A percentile compares a stretch with the other conserved stretches of the same genome.
phyloP scores from a whole-genome alignment of 2,329 filamentous ascomycete genomes.

The Botrytis medusae region DNA sequence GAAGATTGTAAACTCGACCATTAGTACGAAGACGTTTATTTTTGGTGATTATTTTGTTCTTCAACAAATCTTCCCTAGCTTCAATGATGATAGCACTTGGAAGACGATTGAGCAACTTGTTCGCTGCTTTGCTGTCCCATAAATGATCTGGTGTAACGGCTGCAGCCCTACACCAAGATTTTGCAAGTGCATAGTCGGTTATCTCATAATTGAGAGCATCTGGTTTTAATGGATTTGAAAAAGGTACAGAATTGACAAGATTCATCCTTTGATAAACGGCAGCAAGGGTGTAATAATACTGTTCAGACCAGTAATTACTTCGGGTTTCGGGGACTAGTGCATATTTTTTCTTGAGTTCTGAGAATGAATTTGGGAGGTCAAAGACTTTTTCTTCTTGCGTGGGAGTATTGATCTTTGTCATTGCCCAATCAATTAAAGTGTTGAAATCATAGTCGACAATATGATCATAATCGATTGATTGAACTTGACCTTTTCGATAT shows the following conservation, averaged over 20 bases:
- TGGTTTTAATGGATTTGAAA: slow-evolving; percentile 41
- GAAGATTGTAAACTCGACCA: slow-evolving; percentile 54
- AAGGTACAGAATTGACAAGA: slow-evolving; percentile 46
- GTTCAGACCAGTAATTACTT: slow-evolving; percentile 37
- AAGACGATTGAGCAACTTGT: slow-evolving; percentile 46
- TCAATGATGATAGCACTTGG: slow-evolving; percentile 24
- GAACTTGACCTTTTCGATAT: slow-evolving; percentile 62
- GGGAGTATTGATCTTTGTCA: slow-evolving; percentile 42
- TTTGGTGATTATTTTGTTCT: slow-evolving; percentile 49
- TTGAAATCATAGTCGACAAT: slow-evolving; percentile 68
- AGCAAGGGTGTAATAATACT: slow-evolving; percentile 49
- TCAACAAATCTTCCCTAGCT: slow-evolving; percentile 31
- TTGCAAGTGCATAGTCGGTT: slow-evolving; percentile 46
- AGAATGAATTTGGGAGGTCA: slow-evolving; percentile 50
- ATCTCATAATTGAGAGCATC: slow-evolving; percentile 26
- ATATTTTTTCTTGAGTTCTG: slow-evolving; percentile 48
- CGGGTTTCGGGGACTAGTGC: slow-evolving; percentile 21
- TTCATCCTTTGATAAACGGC: slow-evolving; percentile 44
- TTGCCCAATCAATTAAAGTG: slow-evolving; percentile 64
- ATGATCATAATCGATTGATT: slow-evolving; percentile 62
- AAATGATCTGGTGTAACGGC: slow-evolving; percentile 53
- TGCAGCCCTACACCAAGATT: slow-evolving; percentile 60
- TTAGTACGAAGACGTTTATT: slow-evolving; percentile 59
- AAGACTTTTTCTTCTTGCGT: slow-evolving; percentile 45
- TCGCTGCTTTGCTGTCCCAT: slow-evolving; percentile 51